A percentile compares a stretch with the other conserved stretches of the same genome.
phyloP scores from a whole-genome alignment of 768 basidiomycete species.

The Boletus pseudopeckii region DNA sequence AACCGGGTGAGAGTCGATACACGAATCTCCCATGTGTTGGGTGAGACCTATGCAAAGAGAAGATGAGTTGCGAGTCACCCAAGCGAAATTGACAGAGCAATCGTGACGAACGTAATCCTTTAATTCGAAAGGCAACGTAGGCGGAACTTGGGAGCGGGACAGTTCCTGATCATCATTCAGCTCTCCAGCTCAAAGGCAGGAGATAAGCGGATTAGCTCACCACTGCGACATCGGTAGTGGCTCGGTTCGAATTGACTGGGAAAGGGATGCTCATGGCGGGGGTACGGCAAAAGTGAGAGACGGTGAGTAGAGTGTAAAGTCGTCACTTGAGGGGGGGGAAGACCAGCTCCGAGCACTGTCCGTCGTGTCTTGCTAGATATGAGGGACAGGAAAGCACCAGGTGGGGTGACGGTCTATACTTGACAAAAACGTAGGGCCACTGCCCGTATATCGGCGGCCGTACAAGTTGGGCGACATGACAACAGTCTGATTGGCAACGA shows the following conservation, averaged over 20 bases:
- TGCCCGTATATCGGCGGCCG: neutral
- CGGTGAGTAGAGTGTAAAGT: neutral
- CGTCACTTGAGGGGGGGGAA: slow-evolving; percentile 3
- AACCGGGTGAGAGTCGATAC: slow-evolving; percentile 36
- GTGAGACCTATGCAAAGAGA: slow-evolving; percentile 33
- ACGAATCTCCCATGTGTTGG: slow-evolving; percentile 44
- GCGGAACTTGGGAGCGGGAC: slow-evolving; percentile 28
- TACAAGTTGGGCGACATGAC: slow-evolving; percentile 15
- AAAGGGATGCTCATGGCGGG: slow-evolving; percentile 13
- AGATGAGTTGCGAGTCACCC: neutral
- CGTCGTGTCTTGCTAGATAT: neutral
- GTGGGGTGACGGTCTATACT: neutral
- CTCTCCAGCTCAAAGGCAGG: neutral
- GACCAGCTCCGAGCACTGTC: slow-evolving; percentile 19
- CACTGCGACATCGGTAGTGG: slow-evolving; percentile 22
- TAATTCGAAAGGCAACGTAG: slow-evolving; percentile 37
- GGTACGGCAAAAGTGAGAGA: neutral
- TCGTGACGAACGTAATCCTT: slow-evolving; percentile 33
- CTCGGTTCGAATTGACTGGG: slow-evolving; percentile 9
- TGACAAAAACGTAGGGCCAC: neutral
- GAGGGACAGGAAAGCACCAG: neutral
- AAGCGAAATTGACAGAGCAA: neutral
- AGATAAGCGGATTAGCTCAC: slow-evolving; percentile 13
- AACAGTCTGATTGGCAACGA: slow-evolving; percentile 14
- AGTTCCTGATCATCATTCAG: slow-evolving; percentile 29